phyloP scores from a whole-genome alignment of 2,329 filamentous ascomycete genomes.

The Phialemonium atrogriseum region DNA sequence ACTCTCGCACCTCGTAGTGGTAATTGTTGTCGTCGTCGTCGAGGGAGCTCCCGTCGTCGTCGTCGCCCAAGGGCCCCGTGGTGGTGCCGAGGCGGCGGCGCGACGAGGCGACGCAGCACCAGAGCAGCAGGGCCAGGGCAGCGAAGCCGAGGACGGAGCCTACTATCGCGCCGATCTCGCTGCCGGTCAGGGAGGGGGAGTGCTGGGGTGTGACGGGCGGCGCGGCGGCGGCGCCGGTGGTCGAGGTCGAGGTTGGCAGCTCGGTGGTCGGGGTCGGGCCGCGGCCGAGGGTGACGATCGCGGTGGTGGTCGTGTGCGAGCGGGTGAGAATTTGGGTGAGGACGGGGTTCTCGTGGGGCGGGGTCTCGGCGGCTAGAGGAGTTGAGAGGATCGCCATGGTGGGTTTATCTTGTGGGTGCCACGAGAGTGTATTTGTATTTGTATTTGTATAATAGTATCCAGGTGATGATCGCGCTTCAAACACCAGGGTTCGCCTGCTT shows the following conservation, averaged over 20 bases:
- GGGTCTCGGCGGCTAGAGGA: not conserved
- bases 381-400: slow-evolving; percentile 1
- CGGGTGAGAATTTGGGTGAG: slow-evolving; percentile 28
- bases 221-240: slow-evolving; percentile 8
- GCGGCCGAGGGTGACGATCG: slow-evolving; percentile 22
- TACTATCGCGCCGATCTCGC: slow-evolving; percentile 32
- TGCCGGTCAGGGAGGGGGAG: slow-evolving; percentile 20
- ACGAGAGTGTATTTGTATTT: not conserved
- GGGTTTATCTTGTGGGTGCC: not conserved
- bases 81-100: slow-evolving; percentile 1
- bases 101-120: slow-evolving; percentile 19
- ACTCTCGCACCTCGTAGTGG: not conserved
- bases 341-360: slow-evolving; percentile 11
- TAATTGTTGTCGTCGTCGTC: not conserved
- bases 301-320: slow-evolving; percentile 26
- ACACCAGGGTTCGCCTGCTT: no score
- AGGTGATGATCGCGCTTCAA: no score
- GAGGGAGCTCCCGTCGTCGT: not conserved
- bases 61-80: not conserved
- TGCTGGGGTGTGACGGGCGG: slow-evolving; percentile 2
- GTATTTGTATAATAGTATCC: no score
- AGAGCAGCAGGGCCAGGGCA: slow-evolving; percentile 22
- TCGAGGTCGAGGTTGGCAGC: slow-evolving; percentile 8
- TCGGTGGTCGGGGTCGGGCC: slow-evolving; percentile 6
- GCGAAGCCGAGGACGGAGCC: slow-evolving; percentile 29